Evolutionary conservation across 805 yeast species (phyloP), one percentile per base, ranked within the genome.

Genomic region (Kodamaea jinghongensis): DNA sequence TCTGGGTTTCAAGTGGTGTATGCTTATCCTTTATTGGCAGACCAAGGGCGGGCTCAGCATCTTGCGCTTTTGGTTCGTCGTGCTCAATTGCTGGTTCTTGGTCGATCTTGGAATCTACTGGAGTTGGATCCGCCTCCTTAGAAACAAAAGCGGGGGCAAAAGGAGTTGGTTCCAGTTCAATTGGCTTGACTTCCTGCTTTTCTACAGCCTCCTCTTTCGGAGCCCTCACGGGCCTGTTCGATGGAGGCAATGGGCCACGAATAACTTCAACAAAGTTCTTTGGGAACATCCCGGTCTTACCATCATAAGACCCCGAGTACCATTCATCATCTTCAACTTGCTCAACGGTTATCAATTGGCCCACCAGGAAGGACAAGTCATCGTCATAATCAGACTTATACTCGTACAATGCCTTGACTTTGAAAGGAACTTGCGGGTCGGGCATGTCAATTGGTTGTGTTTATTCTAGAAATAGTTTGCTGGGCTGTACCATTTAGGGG

Each of bases 291-390:
- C 99, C 99, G 14, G 75, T 61, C 32, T 65, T 61, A 4, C 86
- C 86, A 23, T 66, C 65, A 51, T 75, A 84, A 4, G 71, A 65
- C 3, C 99, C 99, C 28, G 75, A 68, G 55, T 78, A 84, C 98
- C 98, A 93, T 47, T 90, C 96, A 5, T 81, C 95, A 59, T 91
- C 97, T 50, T 88, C 96, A 38, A 86, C 71, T 28, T 77, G 79
- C 4, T 82, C 79, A 17, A 91, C 96, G 3, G 79, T 76, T 48
- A 91, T 82, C 20, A 75, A 48, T 57, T 85, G 88, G 14, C 85
- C 90, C 4, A 68, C 76, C 0, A 60, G 58, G 51, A 91, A 90
- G 25, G 75, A 70, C 56, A 91, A 73, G 59, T 91, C 99, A 58
- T 93, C 98, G 20, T 81, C 87, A 47, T 79, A 87, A 5, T 66